Evolutionary conservation across 345 rosid genomes (phyloP), one percentile per base, ranked within the genome.

Genomic region (Arabidopsis suecica): DNA sequence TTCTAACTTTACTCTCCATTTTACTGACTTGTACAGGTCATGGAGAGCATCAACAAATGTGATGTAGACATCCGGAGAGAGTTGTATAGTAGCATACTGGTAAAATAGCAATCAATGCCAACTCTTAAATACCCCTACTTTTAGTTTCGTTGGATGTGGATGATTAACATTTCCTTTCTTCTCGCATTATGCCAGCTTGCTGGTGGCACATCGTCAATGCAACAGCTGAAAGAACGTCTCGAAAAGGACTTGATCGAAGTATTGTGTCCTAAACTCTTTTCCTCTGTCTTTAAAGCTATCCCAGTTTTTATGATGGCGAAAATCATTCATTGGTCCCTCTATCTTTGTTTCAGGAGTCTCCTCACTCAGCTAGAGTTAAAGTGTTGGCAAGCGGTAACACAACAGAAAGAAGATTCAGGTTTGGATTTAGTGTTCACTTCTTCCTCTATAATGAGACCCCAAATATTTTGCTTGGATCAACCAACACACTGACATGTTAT

Each of bases 151-250:
- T 68, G 49, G 68, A 59, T 33, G 50, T 49, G 61, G 55, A 73
- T 34, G 61, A 49, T 60, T 12, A 41, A 38, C 56, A 36, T 45
- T 16, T 16, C 34, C 13, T 53, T 63, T 75, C 42, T 74, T 60
- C 18, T 54, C 9, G 50, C 42, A 38, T 69, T 50, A 70, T 77
- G n/a, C 9, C 80, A 94, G 98, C 96, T 94, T 80, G 91, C 97
- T 77, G 98, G 98, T 79, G 98, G 98, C 73, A 94, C 98, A 34
- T 90, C 98, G 79, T 91, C 98, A 14, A 94, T 94, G 97, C 98
- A 94, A 82, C 98, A 94, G 77, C 71, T 91, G 84, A 94, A 94
- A 88, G 98, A 94, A 77, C 96, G 97, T 36, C 97, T 94, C 30
- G 98, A 94, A 83, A 94, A 94, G 82, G 98, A 94, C 78, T 84